These are phyloP conservation scores for Rhodamnia argentea DNA, from an alignment of 345 rosid genomes.

Conservation along the genomic window DNA sequence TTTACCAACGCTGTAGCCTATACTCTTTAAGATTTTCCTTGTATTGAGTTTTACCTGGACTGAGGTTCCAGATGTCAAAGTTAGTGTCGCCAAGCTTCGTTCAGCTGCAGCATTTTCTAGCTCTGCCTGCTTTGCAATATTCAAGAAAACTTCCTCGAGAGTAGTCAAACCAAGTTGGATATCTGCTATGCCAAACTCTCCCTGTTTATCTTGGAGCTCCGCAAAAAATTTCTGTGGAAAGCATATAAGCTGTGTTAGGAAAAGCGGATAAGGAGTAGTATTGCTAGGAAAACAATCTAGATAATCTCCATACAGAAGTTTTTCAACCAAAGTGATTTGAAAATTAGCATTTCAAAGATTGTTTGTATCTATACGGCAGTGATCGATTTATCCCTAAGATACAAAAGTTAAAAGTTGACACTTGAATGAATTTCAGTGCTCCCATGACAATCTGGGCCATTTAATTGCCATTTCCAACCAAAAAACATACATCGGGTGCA, in stretches of 20 bases:
- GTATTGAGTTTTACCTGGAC: constrained; percentile 28
- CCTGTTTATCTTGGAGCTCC: constrained; percentile 65
- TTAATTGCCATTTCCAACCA: background rate
- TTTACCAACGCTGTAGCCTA: background rate
- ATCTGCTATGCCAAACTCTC: constrained; percentile 62
- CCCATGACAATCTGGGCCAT: background rate
- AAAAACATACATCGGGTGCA: background rate
- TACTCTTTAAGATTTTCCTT: background rate
- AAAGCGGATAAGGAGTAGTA: background rate
- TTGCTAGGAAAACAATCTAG: background rate
- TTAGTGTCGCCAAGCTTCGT: constrained; percentile 55
- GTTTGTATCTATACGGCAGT: background rate
- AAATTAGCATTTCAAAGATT: background rate
- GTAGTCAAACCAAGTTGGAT: constrained; percentile 85
- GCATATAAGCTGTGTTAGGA: background rate
- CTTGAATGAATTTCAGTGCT: no score
- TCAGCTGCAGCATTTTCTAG: constrained; percentile 80
- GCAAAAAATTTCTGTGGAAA: constrained; percentile 36
- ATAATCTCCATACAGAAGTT: background rate
- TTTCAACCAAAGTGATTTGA: background rate
- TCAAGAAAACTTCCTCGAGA: constrained; percentile 87
- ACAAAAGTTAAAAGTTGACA: background rate
- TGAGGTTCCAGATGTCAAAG: constrained; percentile 51
- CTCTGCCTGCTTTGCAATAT: constrained; percentile 84
- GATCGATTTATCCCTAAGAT: background rate